Conservation (phyloP, 305 asterid genomes). For the Solanum hybrid region DNA sequence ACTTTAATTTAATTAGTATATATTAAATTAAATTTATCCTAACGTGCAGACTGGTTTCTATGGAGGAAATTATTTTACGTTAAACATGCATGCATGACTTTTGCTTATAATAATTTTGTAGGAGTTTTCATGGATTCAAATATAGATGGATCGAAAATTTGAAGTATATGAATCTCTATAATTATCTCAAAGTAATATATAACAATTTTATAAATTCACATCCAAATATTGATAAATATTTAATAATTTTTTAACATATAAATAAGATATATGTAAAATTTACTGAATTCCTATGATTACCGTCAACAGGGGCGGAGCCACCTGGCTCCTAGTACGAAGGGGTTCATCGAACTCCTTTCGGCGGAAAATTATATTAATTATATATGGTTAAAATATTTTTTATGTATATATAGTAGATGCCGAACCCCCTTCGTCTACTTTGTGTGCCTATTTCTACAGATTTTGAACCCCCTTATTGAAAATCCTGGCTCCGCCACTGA, state of each 20-base stretch:
- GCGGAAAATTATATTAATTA: too few relatives aligned
- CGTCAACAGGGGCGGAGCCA: too few relatives aligned
- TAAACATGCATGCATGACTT: constrained; percentile 1
- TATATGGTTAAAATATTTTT: too few relatives aligned
- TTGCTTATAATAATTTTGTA: not conserved
- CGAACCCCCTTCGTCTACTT: too few relatives aligned
- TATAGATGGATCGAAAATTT: not conserved
- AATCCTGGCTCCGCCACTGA: too few relatives aligned
- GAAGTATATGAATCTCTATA: not conserved
- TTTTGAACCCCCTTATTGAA: too few relatives aligned
- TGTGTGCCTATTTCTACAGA: too few relatives aligned
- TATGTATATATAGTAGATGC: too few relatives aligned
- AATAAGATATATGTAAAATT: too few relatives aligned
- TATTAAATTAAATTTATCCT: not conserved
- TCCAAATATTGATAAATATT: not conserved
- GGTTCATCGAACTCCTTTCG: too few relatives aligned
- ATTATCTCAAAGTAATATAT: not conserved
- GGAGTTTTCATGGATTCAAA: not conserved
- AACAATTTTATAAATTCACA: not conserved
- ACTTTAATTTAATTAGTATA: not conserved
- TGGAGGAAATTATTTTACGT: not conserved
- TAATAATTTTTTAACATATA: not conserved
- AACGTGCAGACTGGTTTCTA: not conserved
- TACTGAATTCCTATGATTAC: too few relatives aligned
- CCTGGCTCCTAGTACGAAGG: too few relatives aligned